Percentiles rank a stretch among this genome's conserved stretches.
These are phyloP conservation scores for Scleroderma citrinum DNA, from an alignment of 768 basidiomycete species.

Conservation along the genomic window DNA sequence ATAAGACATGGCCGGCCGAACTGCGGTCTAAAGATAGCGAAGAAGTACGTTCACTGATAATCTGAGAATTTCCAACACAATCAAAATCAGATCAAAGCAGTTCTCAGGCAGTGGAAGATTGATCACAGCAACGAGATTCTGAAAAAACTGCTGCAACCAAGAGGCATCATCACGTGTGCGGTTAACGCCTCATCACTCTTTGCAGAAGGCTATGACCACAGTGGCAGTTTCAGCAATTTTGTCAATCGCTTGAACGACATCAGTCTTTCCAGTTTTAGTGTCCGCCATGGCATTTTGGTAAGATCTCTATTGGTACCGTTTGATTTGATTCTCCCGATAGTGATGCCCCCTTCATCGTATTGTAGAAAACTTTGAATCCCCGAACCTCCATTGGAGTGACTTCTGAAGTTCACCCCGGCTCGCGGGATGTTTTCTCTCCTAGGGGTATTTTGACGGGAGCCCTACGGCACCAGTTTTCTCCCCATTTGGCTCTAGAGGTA, in stretches of 20 bases:
- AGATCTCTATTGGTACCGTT: constrained; percentile 11
- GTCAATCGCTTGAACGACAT: constrained; percentile 33
- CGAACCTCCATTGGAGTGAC: constrained; percentile 39
- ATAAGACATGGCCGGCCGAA: constrained; percentile 39
- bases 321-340: constrained; percentile 18
- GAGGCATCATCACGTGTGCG: constrained; percentile 39
- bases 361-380: constrained; percentile 43
- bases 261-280: constrained; percentile 27
- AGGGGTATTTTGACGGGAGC: constrained; percentile 57
- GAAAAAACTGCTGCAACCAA: constrained; percentile 38
- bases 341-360: constrained; percentile 12
- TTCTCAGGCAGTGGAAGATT: constrained; percentile 37
- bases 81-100: constrained; percentile 41
- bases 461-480: constrained; percentile 71
- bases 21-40: constrained; percentile 39
- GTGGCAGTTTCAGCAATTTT: constrained; percentile 21
- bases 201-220: constrained; percentile 27
- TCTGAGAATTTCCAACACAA: constrained; percentile 16
- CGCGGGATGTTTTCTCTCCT: constrained; percentile 12
- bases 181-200: constrained; percentile 49
- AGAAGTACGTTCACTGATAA: constrained; percentile 35
- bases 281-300: constrained; percentile 44
- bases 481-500: constrained; percentile 49
- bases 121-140: constrained; percentile 32
- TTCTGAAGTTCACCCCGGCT: constrained; percentile 29